Evolutionary conservation across 345 rosid genomes (phyloP), one percentile per base, ranked within the genome.

Genomic region (Populus tremula): DNA sequence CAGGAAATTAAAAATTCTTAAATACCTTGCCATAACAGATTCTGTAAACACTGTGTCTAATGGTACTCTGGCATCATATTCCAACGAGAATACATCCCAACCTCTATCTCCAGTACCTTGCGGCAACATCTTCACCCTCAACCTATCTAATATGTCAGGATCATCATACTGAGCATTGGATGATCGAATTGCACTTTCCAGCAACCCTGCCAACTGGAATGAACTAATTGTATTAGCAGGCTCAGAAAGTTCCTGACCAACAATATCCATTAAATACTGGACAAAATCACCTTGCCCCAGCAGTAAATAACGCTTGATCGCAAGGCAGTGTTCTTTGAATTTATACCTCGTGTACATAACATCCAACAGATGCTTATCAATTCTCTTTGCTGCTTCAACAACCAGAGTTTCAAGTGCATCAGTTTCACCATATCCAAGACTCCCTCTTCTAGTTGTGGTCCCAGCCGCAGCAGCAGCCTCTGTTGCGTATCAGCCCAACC

Each of bases 261-360:
- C 93, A 78, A 86, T 91, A 83, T 96, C 97, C 98, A 92, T 92
- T 82, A 92, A 82, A 82, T 88, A 96, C 84, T 95, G 99, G 77
- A 95, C 98, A 87, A 95, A 95, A 83, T 95, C 99, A 72, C 99
- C 99, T 84, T 95, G 99, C 73, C 99, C 99, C 33, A 95, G 94
- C 35, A 96, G 90, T 77, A 95, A 82, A 89, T 95, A 95, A 33
- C 92, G 91, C 89, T 93, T 95, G 70, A 95, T 95, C 56, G 98
- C 99, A 59, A 95, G 98, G 76, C 99, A 95, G 77, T 95, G 99
- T 80, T 91, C 99, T 84, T 85, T 95, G 81, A 95, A 95, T 72
- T 89, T 91, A 76, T 91, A 95, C 83, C 91, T 86, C 25, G 84
- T 88, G 84, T 91, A 87, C 75, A 95, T 87, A 74, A 95, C 99